Percentiles rank a stretch among this genome's conserved stretches.
These are phyloP conservation scores for Nakaseomyces uthaithaninus DNA, from an alignment of 1,139 yeast genomes.

Conservation along the genomic window DNA sequence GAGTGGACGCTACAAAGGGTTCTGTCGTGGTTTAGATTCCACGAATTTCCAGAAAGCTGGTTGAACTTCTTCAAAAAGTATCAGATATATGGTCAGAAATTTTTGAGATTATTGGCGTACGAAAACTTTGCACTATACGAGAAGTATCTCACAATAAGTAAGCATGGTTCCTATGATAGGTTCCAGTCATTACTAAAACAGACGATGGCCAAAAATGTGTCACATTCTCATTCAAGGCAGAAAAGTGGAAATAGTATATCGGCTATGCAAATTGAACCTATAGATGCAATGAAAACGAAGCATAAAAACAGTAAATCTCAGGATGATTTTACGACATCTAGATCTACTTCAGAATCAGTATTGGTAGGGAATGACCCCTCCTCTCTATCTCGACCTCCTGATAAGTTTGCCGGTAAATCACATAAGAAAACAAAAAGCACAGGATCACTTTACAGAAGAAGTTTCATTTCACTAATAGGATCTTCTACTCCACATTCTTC, in stretches of 20 bases:
- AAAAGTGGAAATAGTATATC: conserved; percentile 11
- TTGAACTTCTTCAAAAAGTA: conserved; percentile 50
- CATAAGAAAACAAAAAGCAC: conserved; percentile 30
- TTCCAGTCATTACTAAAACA: conserved; percentile 48
- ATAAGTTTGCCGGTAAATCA: conserved; percentile 13
- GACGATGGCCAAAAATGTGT: conserved; percentile 37
- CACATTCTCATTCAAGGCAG: conserved; percentile 24
- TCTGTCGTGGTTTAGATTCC: conserved; percentile 53
- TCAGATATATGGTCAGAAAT: conserved; percentile 55
- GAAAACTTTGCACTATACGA: conserved; percentile 45
- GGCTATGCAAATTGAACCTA: conserved; percentile 4
- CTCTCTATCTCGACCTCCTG: conserved; percentile 11
- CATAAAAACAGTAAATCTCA: conserved; percentile 12
- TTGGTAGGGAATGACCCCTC: conserved; percentile 8
- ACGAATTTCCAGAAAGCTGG: conserved; percentile 72
- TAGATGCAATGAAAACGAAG: conserved; percentile 7
- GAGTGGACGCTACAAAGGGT: conserved; percentile 71
- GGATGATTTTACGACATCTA: conserved; percentile 14
- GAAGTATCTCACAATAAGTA: conserved; percentile 42
- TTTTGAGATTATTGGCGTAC: conserved; percentile 61
- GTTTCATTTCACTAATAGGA: conserved; percentile 29
- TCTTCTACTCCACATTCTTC: conserved; percentile 25
- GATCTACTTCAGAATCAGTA: conserved; percentile 27
- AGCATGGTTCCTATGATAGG: conserved; percentile 44
- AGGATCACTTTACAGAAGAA: conserved; percentile 30